Evolutionary conservation across 2,329 filamentous ascomycete species (phyloP), one percentile per base, ranked within the genome.

Genomic region (Exutisphaerella laricina): DNA sequence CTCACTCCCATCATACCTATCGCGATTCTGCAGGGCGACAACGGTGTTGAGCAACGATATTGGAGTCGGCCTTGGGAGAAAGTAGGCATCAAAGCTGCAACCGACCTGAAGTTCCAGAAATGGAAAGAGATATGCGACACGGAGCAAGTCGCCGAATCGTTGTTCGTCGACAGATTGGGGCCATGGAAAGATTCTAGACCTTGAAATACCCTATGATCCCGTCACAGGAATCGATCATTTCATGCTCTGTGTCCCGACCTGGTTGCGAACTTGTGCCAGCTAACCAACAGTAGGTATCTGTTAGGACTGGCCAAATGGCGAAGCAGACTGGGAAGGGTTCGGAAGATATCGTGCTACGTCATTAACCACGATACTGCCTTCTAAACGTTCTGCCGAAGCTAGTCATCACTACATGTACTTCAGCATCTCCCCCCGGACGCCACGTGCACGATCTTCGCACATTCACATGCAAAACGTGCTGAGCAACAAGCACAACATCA

Each of bases 131-230:
- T 46, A 12, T 46, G 47, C 22, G 26, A 31, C 8, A 21, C 20
- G 5, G 16, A 12, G 32, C 6, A 33, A 21, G 25, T 39, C 33
- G 33, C 43, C 7, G 21, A 34, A 17, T 29, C 28, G 14, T 12
- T 49, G 8, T 49, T 49, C 22, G 14, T 41, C 9, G 47, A 49
- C 41, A 40, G 37, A 3, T 18, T 17, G 10, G 43, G 47, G 6
- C 16, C 20, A 16, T 49, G 47, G 47, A 8, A 28, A 21, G 43
- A 49, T 39, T 33, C 46, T 13, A 46, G 43, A 21, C 39, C 39
- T 22, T 49, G 39, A 43, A 35, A 26, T 26, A 12, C 23, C 12
- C 23, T 6, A 26, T 26, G 23, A 26, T 12, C 12, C 23, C n/a
- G n/a, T n/a, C n/a, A n/a, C n/a, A n/a, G n/a, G n/a, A n/a, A n/a